These are phyloP conservation scores for Diaporthe velutina DNA, from an alignment of 2,329 filamentous ascomycete genomes.

Conservation along the genomic window DNA sequence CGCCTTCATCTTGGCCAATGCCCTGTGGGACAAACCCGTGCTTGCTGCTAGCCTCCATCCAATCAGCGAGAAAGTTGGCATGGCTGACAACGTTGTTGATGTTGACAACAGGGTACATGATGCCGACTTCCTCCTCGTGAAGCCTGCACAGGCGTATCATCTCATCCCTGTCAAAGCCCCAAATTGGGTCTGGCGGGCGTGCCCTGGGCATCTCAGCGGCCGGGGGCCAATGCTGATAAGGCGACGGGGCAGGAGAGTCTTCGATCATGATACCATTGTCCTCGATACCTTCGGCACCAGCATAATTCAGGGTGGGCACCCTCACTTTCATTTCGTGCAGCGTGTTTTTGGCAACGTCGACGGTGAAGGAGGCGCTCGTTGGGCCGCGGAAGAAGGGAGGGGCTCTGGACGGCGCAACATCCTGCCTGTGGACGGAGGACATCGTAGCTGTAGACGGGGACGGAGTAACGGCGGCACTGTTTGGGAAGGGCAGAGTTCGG, in stretches of 20 bases:
- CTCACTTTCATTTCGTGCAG: conserved; percentile 78
- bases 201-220: conserved; percentile 34
- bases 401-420: conserved; percentile 60
- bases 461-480: conserved; percentile 51
- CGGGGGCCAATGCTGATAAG: conserved; percentile 46
- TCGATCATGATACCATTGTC: conserved; percentile 66
- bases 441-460: conserved; percentile 59
- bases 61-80: conserved; percentile 76
- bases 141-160: conserved; percentile 82
- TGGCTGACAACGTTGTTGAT: conserved; percentile 80
- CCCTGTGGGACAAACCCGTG: conserved; percentile 47
- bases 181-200: conserved; percentile 77
- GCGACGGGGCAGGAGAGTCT: conserved; percentile 50
- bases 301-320: conserved; percentile 69
- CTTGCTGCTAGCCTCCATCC: conserved; percentile 70
- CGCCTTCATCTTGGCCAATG: conserved; percentile 49
- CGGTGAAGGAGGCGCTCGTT: conserved; percentile 86
- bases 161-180: conserved; percentile 82
- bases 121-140: conserved; percentile 90
- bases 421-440: conserved; percentile 57
- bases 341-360: conserved; percentile 89
- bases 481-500: conserved; percentile 52
- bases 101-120: conserved; percentile 91
- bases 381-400: conserved; percentile 83
- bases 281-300: conserved; percentile 70